These are phyloP conservation scores for Acrasis kona DNA, from an alignment of 78 protist genomes.

Conservation along the genomic window DNA sequence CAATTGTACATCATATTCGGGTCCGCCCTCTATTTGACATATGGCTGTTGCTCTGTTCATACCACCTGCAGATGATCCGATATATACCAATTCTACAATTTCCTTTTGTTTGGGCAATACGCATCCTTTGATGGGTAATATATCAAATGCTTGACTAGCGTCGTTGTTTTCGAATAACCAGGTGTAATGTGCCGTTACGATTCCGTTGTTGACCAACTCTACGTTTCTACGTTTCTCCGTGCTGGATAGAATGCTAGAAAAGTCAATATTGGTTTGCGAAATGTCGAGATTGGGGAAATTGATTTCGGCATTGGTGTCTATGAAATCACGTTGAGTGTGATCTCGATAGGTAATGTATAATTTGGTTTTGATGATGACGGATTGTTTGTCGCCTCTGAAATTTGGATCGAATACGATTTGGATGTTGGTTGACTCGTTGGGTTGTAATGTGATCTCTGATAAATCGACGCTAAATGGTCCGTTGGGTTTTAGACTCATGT, in stretches of 20 bases:
- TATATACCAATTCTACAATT: constrained; percentile 22
- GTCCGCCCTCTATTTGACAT: constrained; percentile 60
- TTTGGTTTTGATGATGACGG: neutral
- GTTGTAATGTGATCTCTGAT: constrained; percentile 17
- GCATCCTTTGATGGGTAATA: constrained; percentile 37
- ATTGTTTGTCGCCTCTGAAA: constrained; percentile 17
- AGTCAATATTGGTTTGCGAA: neutral
- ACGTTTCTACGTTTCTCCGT: neutral
- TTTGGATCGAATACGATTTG: constrained; percentile 19
- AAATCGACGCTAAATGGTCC: constrained; percentile 34
- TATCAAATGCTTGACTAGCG: constrained; percentile 22
- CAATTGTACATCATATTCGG: constrained; percentile 39
- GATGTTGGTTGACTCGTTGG: constrained; percentile 8
- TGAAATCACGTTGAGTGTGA: constrained; percentile 38
- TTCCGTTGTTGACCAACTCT: constrained; percentile 22
- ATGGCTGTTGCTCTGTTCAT: constrained; percentile 24
- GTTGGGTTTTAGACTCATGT: neutral
- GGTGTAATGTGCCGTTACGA: constrained; percentile 2
- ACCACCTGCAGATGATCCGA: constrained; percentile 10
- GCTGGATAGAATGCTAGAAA: constrained; percentile 50
- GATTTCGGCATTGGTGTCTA: constrained; percentile 30
- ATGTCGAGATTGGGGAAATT: constrained; percentile 47
- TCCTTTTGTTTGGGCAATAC: constrained; percentile 38
- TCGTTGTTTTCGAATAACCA: constrained; percentile 34
- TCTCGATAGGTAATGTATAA: constrained; percentile 23